Evolutionary conservation across 345 rosid species (phyloP).

Genomic region (Sisymbrium irio): DNA sequence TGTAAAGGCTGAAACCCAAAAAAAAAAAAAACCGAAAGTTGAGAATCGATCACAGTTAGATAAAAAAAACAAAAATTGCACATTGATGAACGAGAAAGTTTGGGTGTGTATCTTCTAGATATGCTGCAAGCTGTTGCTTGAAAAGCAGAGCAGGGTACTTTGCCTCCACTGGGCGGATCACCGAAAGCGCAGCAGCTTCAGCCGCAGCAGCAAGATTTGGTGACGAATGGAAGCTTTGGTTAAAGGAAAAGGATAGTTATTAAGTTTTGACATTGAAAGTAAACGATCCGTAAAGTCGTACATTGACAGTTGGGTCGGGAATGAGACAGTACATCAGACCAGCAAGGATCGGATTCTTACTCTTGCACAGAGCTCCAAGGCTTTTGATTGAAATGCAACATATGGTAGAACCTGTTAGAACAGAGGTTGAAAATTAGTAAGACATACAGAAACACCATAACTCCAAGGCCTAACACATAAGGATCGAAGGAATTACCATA

Average conservation of each 20-base stretch:
- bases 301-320: neutral
- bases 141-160: conserved; percentile 97
- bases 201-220: conserved; percentile 81
- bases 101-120: conserved; percentile 92
- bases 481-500: conserved; percentile 50
- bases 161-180: conserved; percentile 92
- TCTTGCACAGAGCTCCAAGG: conserved; percentile 92
- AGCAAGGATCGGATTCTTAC: conserved; percentile 43
- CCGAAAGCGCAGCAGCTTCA: conserved; percentile 68
- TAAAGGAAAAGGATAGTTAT: conserved; percentile 14
- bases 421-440: neutral
- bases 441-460: neutral
- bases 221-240: conserved; percentile 93
- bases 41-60: neutral
- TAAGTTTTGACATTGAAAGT: neutral
- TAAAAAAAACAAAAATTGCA: conserved; percentile 37
- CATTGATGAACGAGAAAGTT: conserved; percentile 92
- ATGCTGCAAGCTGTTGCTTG: conserved; percentile 97
- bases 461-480: neutral
- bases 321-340: neutral
- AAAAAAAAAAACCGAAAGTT: conserved; percentile 11
- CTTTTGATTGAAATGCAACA: conserved; percentile 64
- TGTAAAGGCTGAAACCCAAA: conserved; percentile 57
- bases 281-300: neutral
- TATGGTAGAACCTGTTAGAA: conserved; percentile 53